These are phyloP conservation scores for Naganishia sp. DNA, from an alignment of 1,284 basidiomycete species.

Conservation along the genomic window DNA sequence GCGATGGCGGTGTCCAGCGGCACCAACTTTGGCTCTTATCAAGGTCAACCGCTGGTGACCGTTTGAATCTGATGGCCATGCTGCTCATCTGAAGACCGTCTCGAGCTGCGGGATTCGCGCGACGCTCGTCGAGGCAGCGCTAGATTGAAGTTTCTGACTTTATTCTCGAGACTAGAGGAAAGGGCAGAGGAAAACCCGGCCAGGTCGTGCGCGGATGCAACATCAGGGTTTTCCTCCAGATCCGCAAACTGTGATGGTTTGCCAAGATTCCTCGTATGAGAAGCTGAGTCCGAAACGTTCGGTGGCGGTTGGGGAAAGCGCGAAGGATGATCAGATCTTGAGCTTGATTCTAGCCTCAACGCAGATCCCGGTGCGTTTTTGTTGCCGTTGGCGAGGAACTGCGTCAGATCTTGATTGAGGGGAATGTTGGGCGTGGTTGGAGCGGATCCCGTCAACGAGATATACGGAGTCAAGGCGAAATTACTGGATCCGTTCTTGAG, in stretches of 20 bases:
- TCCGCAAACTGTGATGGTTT: conserved; percentile 23
- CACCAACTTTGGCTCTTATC: no score
- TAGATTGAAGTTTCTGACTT: conserved; percentile 18
- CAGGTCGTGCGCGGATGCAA: background rate
- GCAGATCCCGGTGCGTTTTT: background rate
- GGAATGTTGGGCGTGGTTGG: conserved; percentile 1
- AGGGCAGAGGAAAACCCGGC: conserved; percentile 13
- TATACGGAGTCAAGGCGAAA: conserved; percentile 8
- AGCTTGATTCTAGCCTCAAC: background rate
- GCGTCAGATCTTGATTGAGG: conserved; percentile 1
- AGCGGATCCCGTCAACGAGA: background rate
- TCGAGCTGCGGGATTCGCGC: background rate
- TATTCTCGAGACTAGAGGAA: conserved; percentile 15
- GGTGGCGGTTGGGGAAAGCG: background rate
- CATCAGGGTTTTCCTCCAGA: conserved; percentile 8
- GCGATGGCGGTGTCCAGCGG: no score
- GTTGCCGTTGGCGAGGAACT: background rate
- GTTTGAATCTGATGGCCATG: background rate
- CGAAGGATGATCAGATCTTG: background rate
- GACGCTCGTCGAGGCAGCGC: conserved; percentile 6
- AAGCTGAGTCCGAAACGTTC: background rate
- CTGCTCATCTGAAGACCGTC: conserved; percentile 1
- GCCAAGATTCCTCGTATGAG: background rate
- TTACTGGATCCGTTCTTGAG: conserved; percentile 20
- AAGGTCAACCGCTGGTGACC: background rate